Evolutionary conservation across 345 rosid species (phyloP), one percentile per base, ranked within the genome.

Genomic region (Eucalyptus brandiana): DNA sequence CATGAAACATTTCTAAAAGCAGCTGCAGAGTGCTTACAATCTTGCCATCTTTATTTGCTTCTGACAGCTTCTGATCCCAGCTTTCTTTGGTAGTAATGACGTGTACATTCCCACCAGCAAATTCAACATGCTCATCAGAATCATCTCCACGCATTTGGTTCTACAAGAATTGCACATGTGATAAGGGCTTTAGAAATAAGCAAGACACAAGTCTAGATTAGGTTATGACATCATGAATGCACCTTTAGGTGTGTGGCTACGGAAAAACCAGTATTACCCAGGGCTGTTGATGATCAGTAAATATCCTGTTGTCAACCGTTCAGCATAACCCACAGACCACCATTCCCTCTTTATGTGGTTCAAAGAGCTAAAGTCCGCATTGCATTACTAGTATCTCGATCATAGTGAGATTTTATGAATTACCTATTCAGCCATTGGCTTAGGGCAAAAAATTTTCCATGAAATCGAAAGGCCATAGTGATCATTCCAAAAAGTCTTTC

Each of bases 61-160:
- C 97, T 53, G 95, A 93, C 88, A 97, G 87, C 91, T 95, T 95
- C 32, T 93, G 92, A 81, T 96, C 95, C 99, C 99, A 96, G n/a
- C 87, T 88, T 87, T 96, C 97, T 87, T 90, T 92, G 51, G 95
- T 94, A 62, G 93, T 93, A 6, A 97, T 87, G 14, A 92, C 80
- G 81, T 92, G 92, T n/a, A 96, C 96, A 89, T 95, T 96, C 8
- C 95, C 96, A 88, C 95, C 92, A 15, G 90, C 89, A 89, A 95
- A 92, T 34, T 96, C 96, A 86, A 91, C 89, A 89, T 91, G 92
- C 2, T 91, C 90, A 17, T 91, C 80, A 9, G 94, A 92, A 89
- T 93, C 96, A 87, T 91, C 92, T 15, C 47, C 65, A 47, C 91
- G 93, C 12, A 26, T 69, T 86, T 60, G 86, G 45, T n/a, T 87